Evolutionary conservation across 1,284 basidiomycete species (phyloP), one percentile per base, ranked within the genome.

Genomic region (Testicularia cyperi): DNA sequence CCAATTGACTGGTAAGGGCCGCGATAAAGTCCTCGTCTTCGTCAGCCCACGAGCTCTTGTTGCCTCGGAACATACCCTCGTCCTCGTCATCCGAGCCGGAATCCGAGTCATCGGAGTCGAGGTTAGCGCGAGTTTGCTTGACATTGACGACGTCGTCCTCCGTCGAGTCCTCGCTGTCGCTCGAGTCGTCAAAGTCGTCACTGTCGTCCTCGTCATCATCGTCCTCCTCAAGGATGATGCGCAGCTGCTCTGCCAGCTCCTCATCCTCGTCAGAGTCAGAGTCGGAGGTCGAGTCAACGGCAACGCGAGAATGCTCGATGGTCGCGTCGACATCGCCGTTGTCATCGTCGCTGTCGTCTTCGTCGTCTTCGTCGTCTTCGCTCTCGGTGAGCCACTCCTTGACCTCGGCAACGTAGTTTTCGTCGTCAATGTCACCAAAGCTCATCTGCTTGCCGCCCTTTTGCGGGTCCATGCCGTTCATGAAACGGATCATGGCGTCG

Each of bases 21-120:
- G 80, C 80, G 34, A 86, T 79, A 60, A 83, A 83, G 27, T 82
- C 82, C 30, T 89, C 85, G 48, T 88, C 85, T 20, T 81, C 72
- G 33, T 86, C 84, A 1, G 81, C 82, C 82, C 83, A 84, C 0
- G 81, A 71, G 30, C 68, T 62, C 29, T 75, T 72, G n/a, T n/a
- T n/a, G 36, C 77, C 77, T 27, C 60, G 54, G 48, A 78, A 78
- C 41, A 77, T 61, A 19, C 67, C 66, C 8, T 69, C 54, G 16
- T 73, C 71, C 1, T 68, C 55, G 25, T 64, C 56, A n/a, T 53
- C 60, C 18, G 36, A 34, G 26, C 36, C 40, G 19, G 10, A 13
- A 4, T 43, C 48, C 13, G 54, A 47, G 15, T 38, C 39, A 23
- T 51, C 54, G 20, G 40, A 38, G 12, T 58, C 52, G 5, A 51